Evolutionary conservation across 2,329 filamentous ascomycete species (phyloP), one percentile per base, ranked within the genome.

Genomic region (Xylaria sp.): DNA sequence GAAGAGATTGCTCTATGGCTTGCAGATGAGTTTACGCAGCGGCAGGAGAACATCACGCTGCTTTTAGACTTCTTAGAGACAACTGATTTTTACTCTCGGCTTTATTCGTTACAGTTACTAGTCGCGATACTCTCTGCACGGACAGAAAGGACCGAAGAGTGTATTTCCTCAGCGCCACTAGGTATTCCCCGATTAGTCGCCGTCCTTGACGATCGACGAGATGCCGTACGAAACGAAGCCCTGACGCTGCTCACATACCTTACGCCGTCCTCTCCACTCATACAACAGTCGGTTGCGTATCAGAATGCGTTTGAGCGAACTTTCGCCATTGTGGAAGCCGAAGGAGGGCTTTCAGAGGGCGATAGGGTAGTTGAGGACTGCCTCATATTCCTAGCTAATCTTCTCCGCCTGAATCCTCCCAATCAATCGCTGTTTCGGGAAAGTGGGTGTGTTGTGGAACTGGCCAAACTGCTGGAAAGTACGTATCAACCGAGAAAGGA

Each of bases 1-100:
- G 95, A 98, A 73, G 96, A 99, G 81, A 97, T 99, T 75, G 92
- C 92, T 20, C 85, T 98, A 33, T 99, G 96, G 94, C 86, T 99
- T 68, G 96, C 96, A 63, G 96, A 99, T 82, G 95, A 98, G 81
- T 99, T 99, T 79, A 98, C 96, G 41, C 94, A 97, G 85, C 91
- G 93, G 71, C 94, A 98, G 88, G 95, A 98, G 82, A 98, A 99
- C 80, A 95, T 98, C 70, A 95, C 93, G 1, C 85, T 96, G 18
- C 88, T 99, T 28, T 88, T 99, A 69, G 92, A 96, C 78, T 92
- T 99, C 65, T 87, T 99, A 73, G 95, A 98, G 73, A 90, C 91
- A 15, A 86, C 86, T 73, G 94, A 98, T 76, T 97, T 97, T 77
- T 97, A 97, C 81, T 92, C 94, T 25, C 91, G 95, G 28, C 87